Percentiles rank a stretch among this genome's conserved stretches.
phyloP scores from a whole-genome alignment of 495 filamentous ascomycete species.

The Xylaria flabelliformis region DNA sequence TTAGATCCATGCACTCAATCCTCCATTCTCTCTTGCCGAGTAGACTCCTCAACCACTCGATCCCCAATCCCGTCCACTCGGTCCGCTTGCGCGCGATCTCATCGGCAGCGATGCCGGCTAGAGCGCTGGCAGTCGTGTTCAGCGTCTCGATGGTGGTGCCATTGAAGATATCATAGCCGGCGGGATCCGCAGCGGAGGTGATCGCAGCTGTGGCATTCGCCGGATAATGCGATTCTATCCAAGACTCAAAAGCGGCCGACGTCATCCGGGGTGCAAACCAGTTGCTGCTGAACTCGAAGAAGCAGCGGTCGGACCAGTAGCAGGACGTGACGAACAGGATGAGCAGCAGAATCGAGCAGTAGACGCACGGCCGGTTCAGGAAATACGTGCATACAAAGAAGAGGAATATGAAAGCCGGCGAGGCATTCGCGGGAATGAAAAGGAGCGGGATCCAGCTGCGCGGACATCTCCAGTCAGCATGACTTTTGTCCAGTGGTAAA shows the following conservation, averaged over 20 bases:
- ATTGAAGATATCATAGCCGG: conserved; percentile 47
- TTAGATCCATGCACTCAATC: conserved; percentile 82
- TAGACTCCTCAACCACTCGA: conserved; percentile 82
- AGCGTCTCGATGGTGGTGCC: conserved; percentile 62
- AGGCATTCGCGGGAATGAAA: conserved; percentile 79
- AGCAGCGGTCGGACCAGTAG: conserved; percentile 89
- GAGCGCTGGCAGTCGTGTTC: conserved; percentile 70
- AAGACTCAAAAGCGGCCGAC: conserved; percentile 26
- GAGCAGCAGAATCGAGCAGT: conserved; percentile 87
- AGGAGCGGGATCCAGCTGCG: conserved; percentile 74
- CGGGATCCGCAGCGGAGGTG: conserved; percentile 41
- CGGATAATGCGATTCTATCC: conserved; percentile 26
- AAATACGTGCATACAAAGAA: conserved; percentile 91
- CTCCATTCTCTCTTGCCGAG: conserved; percentile 80
- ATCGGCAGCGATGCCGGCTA: conserved; percentile 71
- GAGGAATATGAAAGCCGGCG: conserved; percentile 84
- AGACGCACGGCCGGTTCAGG: conserved; percentile 86
- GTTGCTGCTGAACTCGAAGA: conserved; percentile 82
- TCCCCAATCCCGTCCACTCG: conserved; percentile 80
- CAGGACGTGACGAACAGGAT: conserved; percentile 89
- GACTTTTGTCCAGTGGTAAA: neutral
- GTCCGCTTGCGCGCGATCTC: conserved; percentile 61
- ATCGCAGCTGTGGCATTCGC: conserved; percentile 36
- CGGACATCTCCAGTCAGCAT: conserved; percentile 21
- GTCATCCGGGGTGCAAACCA: conserved; percentile 75